These are phyloP conservation scores for Pichia inconspicua DNA, from an alignment of 1,139 yeast species.

Conservation along the genomic window DNA sequence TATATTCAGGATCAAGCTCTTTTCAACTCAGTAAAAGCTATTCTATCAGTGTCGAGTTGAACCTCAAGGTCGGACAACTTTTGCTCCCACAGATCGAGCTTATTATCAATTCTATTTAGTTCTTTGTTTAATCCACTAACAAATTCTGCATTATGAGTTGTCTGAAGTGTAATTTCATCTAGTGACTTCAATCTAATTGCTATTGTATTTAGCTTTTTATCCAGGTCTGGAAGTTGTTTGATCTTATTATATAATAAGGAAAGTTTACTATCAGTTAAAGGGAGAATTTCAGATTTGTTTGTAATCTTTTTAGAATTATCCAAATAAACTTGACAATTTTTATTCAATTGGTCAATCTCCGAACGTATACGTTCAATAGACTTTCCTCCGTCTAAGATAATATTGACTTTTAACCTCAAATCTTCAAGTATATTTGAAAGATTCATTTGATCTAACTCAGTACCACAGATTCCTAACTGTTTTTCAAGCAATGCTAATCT, in stretches of 20 bases:
- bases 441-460: neutral
- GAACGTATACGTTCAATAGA: constrained; percentile 13
- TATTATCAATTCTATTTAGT: constrained; percentile 13
- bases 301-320: constrained; percentile 12
- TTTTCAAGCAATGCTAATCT: neutral
- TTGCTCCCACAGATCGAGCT: constrained; percentile 17
- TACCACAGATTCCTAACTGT: neutral
- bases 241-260: constrained; percentile 16
- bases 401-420: constrained; percentile 17
- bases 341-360: constrained; percentile 12
- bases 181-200: constrained; percentile 17
- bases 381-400: constrained; percentile 16
- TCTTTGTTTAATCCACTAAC: constrained; percentile 14
- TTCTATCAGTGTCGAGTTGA: constrained; percentile 7
- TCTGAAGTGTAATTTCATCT: constrained; percentile 12
- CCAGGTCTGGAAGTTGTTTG: constrained; percentile 15
- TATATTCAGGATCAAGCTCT: neutral
- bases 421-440: constrained; percentile 18
- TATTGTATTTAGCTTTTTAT: constrained; percentile 13
- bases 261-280: constrained; percentile 18
- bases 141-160: constrained; percentile 11
- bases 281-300: constrained; percentile 8
- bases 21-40: constrained; percentile 10
- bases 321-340: constrained; percentile 11
- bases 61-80: constrained; percentile 17